Percentiles rank a stretch among this genome's conserved stretches.
Conservation (phyloP, 2,329 filamentous ascomycete species). For the Microdochium bolleyi region DNA sequence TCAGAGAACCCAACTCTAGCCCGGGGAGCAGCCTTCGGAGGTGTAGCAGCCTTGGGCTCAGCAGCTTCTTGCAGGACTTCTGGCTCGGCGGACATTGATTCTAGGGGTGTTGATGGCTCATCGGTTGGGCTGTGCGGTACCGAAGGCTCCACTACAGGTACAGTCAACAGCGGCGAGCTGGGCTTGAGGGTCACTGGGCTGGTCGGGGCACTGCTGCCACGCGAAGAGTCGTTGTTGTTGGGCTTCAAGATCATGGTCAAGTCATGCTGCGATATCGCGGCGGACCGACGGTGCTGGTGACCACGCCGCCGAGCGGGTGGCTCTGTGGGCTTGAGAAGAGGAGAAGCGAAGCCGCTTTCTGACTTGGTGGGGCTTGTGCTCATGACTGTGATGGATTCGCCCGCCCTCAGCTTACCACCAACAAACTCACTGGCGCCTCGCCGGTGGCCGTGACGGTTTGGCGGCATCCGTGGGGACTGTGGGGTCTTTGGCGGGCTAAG, state of each 20-base stretch:
- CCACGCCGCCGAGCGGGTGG: conserved; percentile 50
- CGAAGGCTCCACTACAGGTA: conserved; percentile 9
- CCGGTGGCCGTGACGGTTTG: conserved; percentile 65
- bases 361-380: conserved; percentile 64
- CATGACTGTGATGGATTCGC: conserved; percentile 51
- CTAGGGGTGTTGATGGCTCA: not conserved
- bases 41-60: conserved; percentile 6
- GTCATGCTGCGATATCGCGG: conserved; percentile 78
- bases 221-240: conserved; percentile 39
- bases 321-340: conserved; percentile 41
- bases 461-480: conserved; percentile 35
- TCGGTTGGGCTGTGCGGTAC: not conserved
- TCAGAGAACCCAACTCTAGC: conserved; percentile 78
- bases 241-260: conserved; percentile 61
- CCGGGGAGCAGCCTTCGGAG: conserved; percentile 33
- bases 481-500: conserved; percentile 50
- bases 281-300: conserved; percentile 75
- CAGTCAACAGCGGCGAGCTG: conserved; percentile 10
- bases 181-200: conserved; percentile 45
- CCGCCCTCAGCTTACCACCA: conserved; percentile 57
- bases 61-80: conserved; percentile 7
- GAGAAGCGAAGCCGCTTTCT: conserved; percentile 48
- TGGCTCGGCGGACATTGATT: conserved; percentile 4
- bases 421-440: conserved; percentile 83
- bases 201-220: conserved; percentile 56